Conservation (phyloP, 2,329 filamentous ascomycete species). For the Trichoderma sp. region DNA sequence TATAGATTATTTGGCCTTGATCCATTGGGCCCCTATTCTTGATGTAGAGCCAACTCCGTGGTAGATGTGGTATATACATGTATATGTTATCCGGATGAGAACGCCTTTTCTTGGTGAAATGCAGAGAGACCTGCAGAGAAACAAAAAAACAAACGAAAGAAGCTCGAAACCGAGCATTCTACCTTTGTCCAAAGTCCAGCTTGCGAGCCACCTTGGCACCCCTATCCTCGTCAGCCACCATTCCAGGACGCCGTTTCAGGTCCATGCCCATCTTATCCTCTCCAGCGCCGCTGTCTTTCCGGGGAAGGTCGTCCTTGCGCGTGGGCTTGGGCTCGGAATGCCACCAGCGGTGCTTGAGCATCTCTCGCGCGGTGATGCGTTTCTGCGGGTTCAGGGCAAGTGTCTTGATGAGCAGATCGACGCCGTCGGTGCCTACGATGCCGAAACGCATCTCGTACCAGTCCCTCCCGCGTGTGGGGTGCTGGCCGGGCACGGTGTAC, state of each 20-base stretch:
- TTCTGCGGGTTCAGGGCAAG: slow-evolving; percentile 83
- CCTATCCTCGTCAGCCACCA: slow-evolving; percentile 64
- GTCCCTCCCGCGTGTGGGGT: slow-evolving; percentile 64
- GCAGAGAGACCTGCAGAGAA: neutral
- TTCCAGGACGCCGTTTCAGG: slow-evolving; percentile 69
- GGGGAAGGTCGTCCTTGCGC: slow-evolving; percentile 76
- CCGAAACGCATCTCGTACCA: slow-evolving; percentile 78
- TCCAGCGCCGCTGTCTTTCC: slow-evolving; percentile 63
- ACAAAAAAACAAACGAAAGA: neutral
- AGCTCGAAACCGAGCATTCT: slow-evolving; percentile 21
- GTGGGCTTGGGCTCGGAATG: slow-evolving; percentile 79
- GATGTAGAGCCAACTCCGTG: neutral
- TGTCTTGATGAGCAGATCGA: slow-evolving; percentile 85
- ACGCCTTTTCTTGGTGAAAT: neutral
- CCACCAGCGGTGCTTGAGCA: slow-evolving; percentile 87
- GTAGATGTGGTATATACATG: slow-evolving; percentile 3
- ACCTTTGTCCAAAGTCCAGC: slow-evolving; percentile 69
- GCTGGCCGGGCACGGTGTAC: slow-evolving; percentile 71
- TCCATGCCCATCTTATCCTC: slow-evolving; percentile 79
- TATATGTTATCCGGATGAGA: neutral
- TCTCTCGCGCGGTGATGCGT: slow-evolving; percentile 73
- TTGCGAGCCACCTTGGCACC: slow-evolving; percentile 78
- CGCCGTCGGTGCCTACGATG: slow-evolving; percentile 76
- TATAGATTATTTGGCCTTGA: neutral
- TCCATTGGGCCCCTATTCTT: neutral